Conservation (phyloP, 257 asterid species). For the Penstemon barbatus region DNA sequence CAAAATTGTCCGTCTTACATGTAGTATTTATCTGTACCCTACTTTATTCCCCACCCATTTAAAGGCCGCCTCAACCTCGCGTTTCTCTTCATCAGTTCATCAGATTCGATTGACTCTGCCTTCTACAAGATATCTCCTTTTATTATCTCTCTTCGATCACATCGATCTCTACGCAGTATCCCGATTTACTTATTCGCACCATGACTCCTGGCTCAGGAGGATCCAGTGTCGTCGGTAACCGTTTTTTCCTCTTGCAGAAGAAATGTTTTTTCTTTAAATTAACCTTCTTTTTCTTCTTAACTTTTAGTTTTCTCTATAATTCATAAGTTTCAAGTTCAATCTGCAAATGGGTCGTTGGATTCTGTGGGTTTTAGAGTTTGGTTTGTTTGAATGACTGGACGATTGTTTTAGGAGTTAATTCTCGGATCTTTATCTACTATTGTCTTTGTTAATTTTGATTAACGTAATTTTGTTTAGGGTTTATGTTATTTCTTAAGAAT, state of each 20-base stretch:
- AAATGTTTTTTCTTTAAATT: background rate
- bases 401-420: slow-evolving; percentile 7
- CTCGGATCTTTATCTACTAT: slow-evolving; percentile 4
- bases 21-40: too few relatives aligned
- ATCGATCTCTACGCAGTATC: slow-evolving; percentile 32
- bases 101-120: slow-evolving; percentile 19
- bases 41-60: slow-evolving; percentile 38
- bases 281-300: background rate
- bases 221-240: slow-evolving; percentile 71
- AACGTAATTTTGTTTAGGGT: too few relatives aligned
- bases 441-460: slow-evolving; percentile 15
- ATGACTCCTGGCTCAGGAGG: slow-evolving; percentile 79
- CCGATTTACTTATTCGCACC: slow-evolving; percentile 23
- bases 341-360: slow-evolving; percentile 5
- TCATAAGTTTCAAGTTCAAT: background rate
- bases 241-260: background rate
- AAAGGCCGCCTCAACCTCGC: background rate
- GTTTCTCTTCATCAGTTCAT: background rate
- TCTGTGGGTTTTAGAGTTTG: slow-evolving; percentile 1
- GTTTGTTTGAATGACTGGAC: background rate
- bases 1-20: too few relatives aligned
- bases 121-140: slow-evolving; percentile 8
- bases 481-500: background rate
- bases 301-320: background rate
- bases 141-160: slow-evolving; percentile 29